phyloP scores from a whole-genome alignment of 1,139 yeast species.

The Diutina scorzettiae region DNA sequence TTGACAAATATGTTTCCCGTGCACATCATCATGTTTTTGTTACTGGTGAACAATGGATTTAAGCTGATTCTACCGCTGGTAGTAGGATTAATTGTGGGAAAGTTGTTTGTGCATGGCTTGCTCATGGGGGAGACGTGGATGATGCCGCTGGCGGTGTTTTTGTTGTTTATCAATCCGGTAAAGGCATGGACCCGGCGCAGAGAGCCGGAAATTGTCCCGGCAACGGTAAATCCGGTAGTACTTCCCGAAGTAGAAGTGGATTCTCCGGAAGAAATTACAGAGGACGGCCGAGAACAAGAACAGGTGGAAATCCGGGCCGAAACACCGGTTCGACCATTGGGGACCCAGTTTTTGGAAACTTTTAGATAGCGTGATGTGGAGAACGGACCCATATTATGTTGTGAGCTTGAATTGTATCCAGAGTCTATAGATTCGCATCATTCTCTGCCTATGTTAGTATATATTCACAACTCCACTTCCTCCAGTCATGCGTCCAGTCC shows the following conservation, averaged over 20 bases:
- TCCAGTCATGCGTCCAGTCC: too few relatives aligned
- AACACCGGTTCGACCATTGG: constrained; percentile 47
- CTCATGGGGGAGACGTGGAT: constrained; percentile 51
- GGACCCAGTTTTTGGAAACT: constrained; percentile 47
- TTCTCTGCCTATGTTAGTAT: too few relatives aligned
- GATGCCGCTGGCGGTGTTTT: constrained; percentile 18
- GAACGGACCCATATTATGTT: too few relatives aligned
- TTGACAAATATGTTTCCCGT: constrained; percentile 49
- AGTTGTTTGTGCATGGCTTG: constrained; percentile 38
- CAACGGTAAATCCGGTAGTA: not conserved
- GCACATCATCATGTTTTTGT: constrained; percentile 38
- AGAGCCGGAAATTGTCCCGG: constrained; percentile 15
- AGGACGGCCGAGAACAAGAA: constrained; percentile 12
- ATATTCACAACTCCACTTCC: too few relatives aligned
- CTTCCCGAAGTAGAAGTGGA: constrained; percentile 15
- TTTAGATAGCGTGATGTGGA: too few relatives aligned
- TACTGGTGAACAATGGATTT: constrained; percentile 44
- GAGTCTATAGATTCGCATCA: too few relatives aligned
- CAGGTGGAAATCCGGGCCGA: constrained; percentile 26
- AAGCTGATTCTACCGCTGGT: constrained; percentile 38
- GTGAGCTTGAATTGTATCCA: too few relatives aligned
- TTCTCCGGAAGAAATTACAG: constrained; percentile 10
- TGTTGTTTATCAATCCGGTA: constrained; percentile 16
- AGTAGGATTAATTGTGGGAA: constrained; percentile 52
- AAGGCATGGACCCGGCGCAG: constrained; percentile 8